Base-by-base conservation (phyloP, 768 basidiomycete genomes). In the Cystobasidium onofrii region DNA sequence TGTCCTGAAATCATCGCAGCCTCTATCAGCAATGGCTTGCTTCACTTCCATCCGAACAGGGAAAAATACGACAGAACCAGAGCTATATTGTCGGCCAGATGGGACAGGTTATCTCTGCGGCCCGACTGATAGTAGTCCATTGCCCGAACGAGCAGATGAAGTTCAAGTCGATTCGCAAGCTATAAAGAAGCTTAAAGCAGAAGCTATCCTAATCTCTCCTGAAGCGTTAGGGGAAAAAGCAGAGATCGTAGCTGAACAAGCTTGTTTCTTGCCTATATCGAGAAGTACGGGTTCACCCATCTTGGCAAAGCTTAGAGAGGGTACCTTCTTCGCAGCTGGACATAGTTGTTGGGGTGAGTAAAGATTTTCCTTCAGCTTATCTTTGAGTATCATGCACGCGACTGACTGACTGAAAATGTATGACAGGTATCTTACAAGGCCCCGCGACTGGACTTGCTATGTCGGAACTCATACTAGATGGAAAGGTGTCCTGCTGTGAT, bases 381-480 rank as follows among this genome's bases (percentile, higher is more conserved):
- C 39, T n/a, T n/a, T n/a, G 20, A 9, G n/a, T n/a, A 39, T 52
- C 64, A 41, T 57, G 71, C 64, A 64, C 71, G 66, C 25, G 73
- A 70, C 34, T 36, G 50, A 12, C 70, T 64, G 33, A 64, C 12
- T 31, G 20, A 41, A 23, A 6, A 27, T 31, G 6, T 20, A n/a
- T 23, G n/a, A 31, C 34, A 29, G 23, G 64, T 41, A 29, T 44
- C 27, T 33, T 52, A 36, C 36, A 90, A 79, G 90, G 88, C 1
- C 91, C 92, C 0, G 92, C 90, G 2, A 93, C 91, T 1, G 92
- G 88, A 0, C 86, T 85, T 76, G 86, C 86, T 7, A 80, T 96
- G 50, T 83, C 86, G 17, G 89, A 91, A 80, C 81, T 90, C 20
- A 81, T 92, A 7, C 83, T 92, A 81, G 85, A 88, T 36, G 89